Evolutionary conservation across 2,329 filamentous ascomycete genomes (phyloP).

Genomic region (Colletotrichum liriopes): DNA sequence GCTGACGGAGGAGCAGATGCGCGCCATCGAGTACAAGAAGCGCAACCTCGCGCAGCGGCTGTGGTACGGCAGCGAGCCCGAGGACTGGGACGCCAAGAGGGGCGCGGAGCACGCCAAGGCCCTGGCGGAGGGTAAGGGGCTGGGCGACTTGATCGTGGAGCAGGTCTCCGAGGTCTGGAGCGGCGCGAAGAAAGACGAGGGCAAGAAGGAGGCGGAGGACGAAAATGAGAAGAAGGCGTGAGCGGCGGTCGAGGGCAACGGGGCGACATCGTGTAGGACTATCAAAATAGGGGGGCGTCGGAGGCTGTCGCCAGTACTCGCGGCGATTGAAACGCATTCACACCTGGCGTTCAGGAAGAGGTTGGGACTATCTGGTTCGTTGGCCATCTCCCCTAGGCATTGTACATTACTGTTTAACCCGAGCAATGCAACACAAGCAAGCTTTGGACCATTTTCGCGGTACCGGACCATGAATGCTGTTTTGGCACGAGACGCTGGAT

Average conservation of each 20-base stretch:
- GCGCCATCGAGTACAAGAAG: constrained; percentile 47
- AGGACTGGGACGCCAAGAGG: constrained; percentile 69
- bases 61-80: constrained; percentile 73
- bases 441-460: constrained; percentile 17
- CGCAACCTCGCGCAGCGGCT: constrained; percentile 60
- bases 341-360: constrained; percentile 11
- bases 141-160: constrained; percentile 70
- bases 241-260: neutral
- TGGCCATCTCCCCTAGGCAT: constrained; percentile 29
- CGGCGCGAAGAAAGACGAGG: constrained; percentile 52
- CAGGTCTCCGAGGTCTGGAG: constrained; percentile 70
- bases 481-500: neutral
- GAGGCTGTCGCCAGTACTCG: neutral
- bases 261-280: constrained; percentile 16
- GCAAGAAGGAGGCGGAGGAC: constrained; percentile 19
- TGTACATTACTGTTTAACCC: constrained; percentile 33
- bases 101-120: constrained; percentile 67
- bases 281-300: neutral
- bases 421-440: constrained; percentile 3
- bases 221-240: constrained; percentile 43
- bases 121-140: constrained; percentile 69
- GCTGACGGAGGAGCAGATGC: constrained; percentile 45
- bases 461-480: neutral
- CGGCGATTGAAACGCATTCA: neutral
- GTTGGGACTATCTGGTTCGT: constrained; percentile 2